Conservation (phyloP, 768 basidiomycete species). For the Phanerochaete sordida region DNA sequence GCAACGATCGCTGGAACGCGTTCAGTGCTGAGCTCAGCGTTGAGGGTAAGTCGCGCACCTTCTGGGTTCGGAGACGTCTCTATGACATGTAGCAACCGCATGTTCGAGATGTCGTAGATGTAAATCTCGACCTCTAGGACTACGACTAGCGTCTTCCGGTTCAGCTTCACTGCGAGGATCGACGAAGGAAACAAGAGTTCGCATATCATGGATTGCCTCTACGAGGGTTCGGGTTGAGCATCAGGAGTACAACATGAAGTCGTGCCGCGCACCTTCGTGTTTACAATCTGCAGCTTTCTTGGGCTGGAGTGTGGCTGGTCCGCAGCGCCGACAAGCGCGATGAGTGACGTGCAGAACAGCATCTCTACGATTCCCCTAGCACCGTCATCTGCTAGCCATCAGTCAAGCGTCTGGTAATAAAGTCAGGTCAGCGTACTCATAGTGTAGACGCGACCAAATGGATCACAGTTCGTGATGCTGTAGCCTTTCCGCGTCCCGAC, state of each 20-base stretch:
- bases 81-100: slow-evolving; percentile 95
- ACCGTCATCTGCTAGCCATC: slow-evolving; percentile 67
- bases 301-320: slow-evolving; percentile 90
- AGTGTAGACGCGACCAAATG: slow-evolving; percentile 93
- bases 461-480: slow-evolving; percentile 96
- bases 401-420: background rate
- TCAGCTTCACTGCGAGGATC: slow-evolving; percentile 96
- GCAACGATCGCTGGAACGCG: slow-evolving; percentile 85
- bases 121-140: slow-evolving; percentile 98
- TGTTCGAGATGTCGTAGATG: slow-evolving; percentile 98
- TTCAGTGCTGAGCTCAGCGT: background rate
- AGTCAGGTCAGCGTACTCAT: slow-evolving; percentile 61
- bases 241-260: too few relatives aligned
- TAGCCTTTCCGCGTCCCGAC: slow-evolving; percentile 96
- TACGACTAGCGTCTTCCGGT: slow-evolving; percentile 94
- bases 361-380: slow-evolving; percentile 97
- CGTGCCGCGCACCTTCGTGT: slow-evolving; percentile 76
- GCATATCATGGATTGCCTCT: slow-evolving; percentile 99
- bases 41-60: slow-evolving; percentile 44
- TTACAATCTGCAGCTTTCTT: slow-evolving; percentile 94
- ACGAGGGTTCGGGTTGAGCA: background rate
- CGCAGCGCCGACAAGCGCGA: slow-evolving; percentile 94
- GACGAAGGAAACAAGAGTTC: slow-evolving; percentile 96
- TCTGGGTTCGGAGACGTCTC: slow-evolving; percentile 96
- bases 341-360: slow-evolving; percentile 98